Evolutionary conservation across 306 rosid species (phyloP).

Genomic region (Cicer bijugum): DNA sequence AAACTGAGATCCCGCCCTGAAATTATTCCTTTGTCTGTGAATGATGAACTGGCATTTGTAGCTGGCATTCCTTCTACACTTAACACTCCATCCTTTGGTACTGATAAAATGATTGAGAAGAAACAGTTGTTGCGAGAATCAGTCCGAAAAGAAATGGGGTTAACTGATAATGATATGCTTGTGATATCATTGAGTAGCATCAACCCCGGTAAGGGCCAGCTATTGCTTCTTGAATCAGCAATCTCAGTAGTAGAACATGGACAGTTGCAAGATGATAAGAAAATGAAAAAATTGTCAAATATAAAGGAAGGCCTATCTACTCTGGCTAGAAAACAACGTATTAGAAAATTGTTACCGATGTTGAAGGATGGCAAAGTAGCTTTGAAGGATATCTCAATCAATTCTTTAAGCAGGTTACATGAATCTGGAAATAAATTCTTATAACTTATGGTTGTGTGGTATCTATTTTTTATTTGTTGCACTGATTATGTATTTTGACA

Average conservation of each 20-base stretch:
- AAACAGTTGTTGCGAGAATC: slow-evolving; percentile 71
- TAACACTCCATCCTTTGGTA: slow-evolving; percentile 76
- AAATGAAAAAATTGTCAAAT: slow-evolving; percentile 46
- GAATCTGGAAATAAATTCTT: slow-evolving; percentile 33
- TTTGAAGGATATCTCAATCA: slow-evolving; percentile 44
- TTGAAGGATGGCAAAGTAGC: slow-evolving; percentile 49
- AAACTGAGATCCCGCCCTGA: slow-evolving; percentile 79
- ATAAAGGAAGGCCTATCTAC: slow-evolving; percentile 51
- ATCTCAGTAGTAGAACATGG: slow-evolving; percentile 55
- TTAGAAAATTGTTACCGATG: slow-evolving; percentile 61
- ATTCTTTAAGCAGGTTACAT: slow-evolving; percentile 50
- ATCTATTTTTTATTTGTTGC: slow-evolving; percentile 45
- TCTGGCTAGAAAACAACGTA: slow-evolving; percentile 57
- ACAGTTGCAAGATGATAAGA: slow-evolving; percentile 49
- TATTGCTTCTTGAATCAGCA: slow-evolving; percentile 83
- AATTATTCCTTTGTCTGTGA: slow-evolving; percentile 78
- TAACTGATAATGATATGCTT: slow-evolving; percentile 80
- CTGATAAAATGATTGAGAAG: slow-evolving; percentile 79
- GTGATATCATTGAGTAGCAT: slow-evolving; percentile 90
- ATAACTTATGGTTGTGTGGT: slow-evolving; percentile 36
- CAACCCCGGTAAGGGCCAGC: slow-evolving; percentile 96
- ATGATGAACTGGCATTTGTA: slow-evolving; percentile 92
- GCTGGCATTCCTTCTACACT: slow-evolving; percentile 90
- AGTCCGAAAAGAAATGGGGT: slow-evolving; percentile 85
- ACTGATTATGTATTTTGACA: slow-evolving; percentile 45